These are phyloP conservation scores for Phytopythium chamaehyphon DNA, from an alignment of 352 stramenopile species.

Conservation along the genomic window DNA sequence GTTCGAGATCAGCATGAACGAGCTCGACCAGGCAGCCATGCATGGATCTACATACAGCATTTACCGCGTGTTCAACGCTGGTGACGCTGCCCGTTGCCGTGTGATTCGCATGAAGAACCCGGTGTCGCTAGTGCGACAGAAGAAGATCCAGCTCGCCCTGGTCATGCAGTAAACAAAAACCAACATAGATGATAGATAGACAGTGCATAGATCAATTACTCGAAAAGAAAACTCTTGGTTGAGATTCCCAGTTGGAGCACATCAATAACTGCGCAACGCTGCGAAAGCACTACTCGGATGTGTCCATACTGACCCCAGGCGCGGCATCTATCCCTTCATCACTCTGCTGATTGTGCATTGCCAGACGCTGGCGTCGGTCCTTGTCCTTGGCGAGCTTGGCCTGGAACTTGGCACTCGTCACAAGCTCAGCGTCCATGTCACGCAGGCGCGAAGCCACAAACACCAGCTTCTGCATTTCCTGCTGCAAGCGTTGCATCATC, in stretches of 20 bases:
- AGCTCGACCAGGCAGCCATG: slow-evolving; percentile 75
- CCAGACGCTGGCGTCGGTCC: slow-evolving; percentile 50
- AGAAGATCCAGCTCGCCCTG: slow-evolving; percentile 75
- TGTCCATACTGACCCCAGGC: slow-evolving; percentile 38
- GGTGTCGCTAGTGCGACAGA: slow-evolving; percentile 72
- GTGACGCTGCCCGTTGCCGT: slow-evolving; percentile 58
- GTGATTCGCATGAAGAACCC: slow-evolving; percentile 86
- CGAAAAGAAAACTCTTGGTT: too few species aligned
- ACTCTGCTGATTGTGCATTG: slow-evolving; percentile 38
- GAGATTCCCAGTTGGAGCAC: too few species aligned
- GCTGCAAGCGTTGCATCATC: slow-evolving; percentile 49
- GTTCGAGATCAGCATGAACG: slow-evolving; percentile 90
- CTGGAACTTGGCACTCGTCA: slow-evolving; percentile 80
- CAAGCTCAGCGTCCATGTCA: slow-evolving; percentile 76
- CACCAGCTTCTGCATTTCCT: slow-evolving; percentile 76
- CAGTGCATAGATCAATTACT: too few species aligned
- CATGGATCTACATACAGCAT: slow-evolving; percentile 80
- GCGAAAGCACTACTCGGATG: slow-evolving; percentile 32
- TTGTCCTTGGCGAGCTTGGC: slow-evolving; percentile 72
- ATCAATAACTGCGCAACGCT: too few species aligned
- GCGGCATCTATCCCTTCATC: slow-evolving; percentile 38
- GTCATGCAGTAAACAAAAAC: slow-evolving; percentile 57
- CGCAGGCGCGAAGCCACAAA: slow-evolving; percentile 61
- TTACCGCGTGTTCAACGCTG: slow-evolving; percentile 84
- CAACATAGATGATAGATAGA: too few species aligned